Base-by-base conservation (phyloP, 208 protist genomes). In the Trypanosoma cruzi region DNA sequence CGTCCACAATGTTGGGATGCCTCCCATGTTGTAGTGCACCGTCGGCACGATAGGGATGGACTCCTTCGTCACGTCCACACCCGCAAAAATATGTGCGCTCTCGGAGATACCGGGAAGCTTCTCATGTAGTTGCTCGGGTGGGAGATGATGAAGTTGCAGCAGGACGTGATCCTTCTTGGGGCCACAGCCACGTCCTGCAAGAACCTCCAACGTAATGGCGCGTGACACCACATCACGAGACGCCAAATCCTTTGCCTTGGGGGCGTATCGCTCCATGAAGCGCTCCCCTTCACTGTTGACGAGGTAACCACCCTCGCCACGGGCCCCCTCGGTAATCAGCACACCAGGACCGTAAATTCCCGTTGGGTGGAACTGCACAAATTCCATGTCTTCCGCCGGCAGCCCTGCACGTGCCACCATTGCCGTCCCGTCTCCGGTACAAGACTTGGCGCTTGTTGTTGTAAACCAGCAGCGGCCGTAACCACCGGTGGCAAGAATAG, bases 361-460 rank as follows among this genome's bases (percentile, higher is more conserved):
- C n/a, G 98, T 99, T 16, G 99, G 99, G 90, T 99, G 99, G 88
- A 99, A 99, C 84, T 99, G 99, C 50, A 99, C 98, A 79, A 99
- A 99, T 86, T 99, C 98, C 64, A 99, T 92, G 84, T 99, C 99
- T 80, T 98, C 86, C 46, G 84, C 80, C 4, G 98, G 98, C 1
- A 99, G 80, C n/a, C 98, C 98, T 4, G 98, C 98, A 68, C 98
- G 98, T 20, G 95, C 85, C 13, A 98, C 98, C 98, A 99, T 99
- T 29, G 94, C 99, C 34, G 90, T 99, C 64, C 99, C 99, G 77
- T 99, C 99, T 66, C 99, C 99, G 40, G 99, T 99, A 88, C 99
- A 99, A 46, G 98, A 98, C 88, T 99, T 99, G 44, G 98, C 99
- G 40, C 91, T 98, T 16, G 99, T 99, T 48, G 94, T 98, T 22